Base-by-base conservation (phyloP, 2,329 filamentous ascomycete genomes). In the Xylaria sp. region DNA sequence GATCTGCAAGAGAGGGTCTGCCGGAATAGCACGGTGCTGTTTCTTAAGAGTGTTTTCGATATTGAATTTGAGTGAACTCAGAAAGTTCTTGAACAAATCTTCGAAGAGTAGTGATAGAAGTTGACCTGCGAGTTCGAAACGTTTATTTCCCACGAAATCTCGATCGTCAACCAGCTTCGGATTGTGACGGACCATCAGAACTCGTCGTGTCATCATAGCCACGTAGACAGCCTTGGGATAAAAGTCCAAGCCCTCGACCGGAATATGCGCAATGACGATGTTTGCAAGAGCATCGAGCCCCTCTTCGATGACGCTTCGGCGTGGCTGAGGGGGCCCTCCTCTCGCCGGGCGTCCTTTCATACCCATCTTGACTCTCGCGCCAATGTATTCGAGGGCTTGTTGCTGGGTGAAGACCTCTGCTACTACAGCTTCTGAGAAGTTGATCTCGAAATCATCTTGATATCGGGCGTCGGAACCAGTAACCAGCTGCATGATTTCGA, bases 121-220 rank as follows among this genome's bases (percentile, higher is more conserved):
- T 80, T 98, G 96, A 0, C 96, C 96, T 62, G 97, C 97, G 81
- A 99, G 81, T 80, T 99, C 96, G 50, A 99, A 84, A 68, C 96
- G 90, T 82, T 99, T 99, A 82, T 99, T 99, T 72, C 96, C 96
- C 34, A 99, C 94, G 76, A 98, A 99, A 81, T 99, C 97, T 77
- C 96, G 89, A 78, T 99, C 96, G 74, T 99, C 96, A 1, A 99
- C 93, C 61, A 98, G 84, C 65, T 91, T 93, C 1, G 92, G 88
- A 76, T 99, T 93, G 67, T 96, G 92, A 76, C 94, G 91, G 1
- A 94, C 94, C 92, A 98, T 97, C 57, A 99, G 82, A 3, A 98
- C 94, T 79, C 94, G 89, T n/a, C 96, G 91, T 32, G 94, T 93
- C 96, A 99, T 99, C 83, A 97, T 93, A 56, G 95, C 95, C 63